Evolutionary conservation across 2,329 filamentous ascomycete species (phyloP), one percentile per base, ranked within the genome.

Genomic region (Fusarium sp.): DNA sequence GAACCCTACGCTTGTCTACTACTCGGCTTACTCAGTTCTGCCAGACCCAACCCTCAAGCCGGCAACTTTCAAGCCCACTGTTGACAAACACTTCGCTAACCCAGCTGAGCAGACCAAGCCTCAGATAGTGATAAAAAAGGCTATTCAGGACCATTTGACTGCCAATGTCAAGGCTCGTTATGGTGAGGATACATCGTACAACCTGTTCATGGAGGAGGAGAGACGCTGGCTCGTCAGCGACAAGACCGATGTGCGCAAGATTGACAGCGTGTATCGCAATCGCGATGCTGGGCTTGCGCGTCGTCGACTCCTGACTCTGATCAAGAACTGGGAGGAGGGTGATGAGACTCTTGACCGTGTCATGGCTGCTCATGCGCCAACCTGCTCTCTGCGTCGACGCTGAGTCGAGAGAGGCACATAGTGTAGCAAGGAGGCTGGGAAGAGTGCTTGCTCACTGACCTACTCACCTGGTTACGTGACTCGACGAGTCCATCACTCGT

Each of bases 191-290:
- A 74, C 73, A 46, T 72, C 72, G 14, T 80, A 78, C 56, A 40
- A 39, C 6, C 57, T 61, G 7, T 81, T 81, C 53, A 65, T 77
- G 54, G 73, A 74, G 33, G 75, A 79, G 43, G 79, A 81, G 64
- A 76, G 75, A 46, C 75, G 80, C 27, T 82, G 78, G 77, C 71
- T 83, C 10, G 67, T 78, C 41, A 81, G 75, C 56, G 78, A 83
- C 66, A 75, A 73, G 30, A 56, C 59, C 8, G 80, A 81, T 55
- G 79, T 82, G 19, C 74, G 80, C 40, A 78, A 81, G 59, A 81
- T 82, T 47, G 80, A 82, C 63, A 81, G 79, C 17, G 80, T 81
- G 35, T 82, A 82, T 56, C 78, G 80, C 14, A 82, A 81, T 52
- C 74, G 78, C 11, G 79, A 82, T 56, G 77, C 77, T 13, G 78